Evolutionary conservation across 768 basidiomycete genomes (phyloP), one percentile per base, ranked within the genome.

Genomic region (Cyclocybe aegerita): DNA sequence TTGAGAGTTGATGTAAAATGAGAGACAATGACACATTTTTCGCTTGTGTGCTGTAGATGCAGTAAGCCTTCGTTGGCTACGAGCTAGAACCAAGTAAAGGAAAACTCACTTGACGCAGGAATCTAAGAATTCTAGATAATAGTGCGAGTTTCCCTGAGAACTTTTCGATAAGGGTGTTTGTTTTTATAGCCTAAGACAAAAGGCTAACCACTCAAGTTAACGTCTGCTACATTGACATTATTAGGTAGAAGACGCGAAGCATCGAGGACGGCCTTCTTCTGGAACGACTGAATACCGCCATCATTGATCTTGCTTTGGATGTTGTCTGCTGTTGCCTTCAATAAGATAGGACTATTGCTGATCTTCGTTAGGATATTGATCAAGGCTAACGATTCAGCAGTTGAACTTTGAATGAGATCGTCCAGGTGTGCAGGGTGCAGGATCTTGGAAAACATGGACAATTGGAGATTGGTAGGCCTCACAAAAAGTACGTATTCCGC

Each of bases 401-500:
- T 89, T 0, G 83, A 82, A 43, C 83, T 81, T 56, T 85, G 77
- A 23, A 87, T 79, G 5, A 95, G 70, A 43, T 79, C 77, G 52
- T 86, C 82, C 23, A 94, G 66, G 50, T 82, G 82, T 44, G 85
- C 82, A 0, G 86, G 83, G 29, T 82, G 76, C 6, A 99, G 79
- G 9, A 98, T 83, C 38, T 77, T 83, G 8, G 75, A 71, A 60
- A 94, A 93, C 60, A 98, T 86, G 9, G 80, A 73, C 5, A 90
- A 67, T 59, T 99, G 96, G 12, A 97, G 70, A n/a, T 69, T 43
- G 0, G 93, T 94, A 0, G 97, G 96, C 4, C 85, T 85, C 30
- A 97, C 77, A 65, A 98, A 98, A n/a, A 98, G 85, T n/a, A 96
- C 89, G 63, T 96, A 98, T 83, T 99, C 97, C 63, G 90, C 96